Percentiles rank a stretch among this genome's conserved stretches.
phyloP scores from a whole-genome alignment of 78 protist genomes.

The Protostelium mycophagum region DNA sequence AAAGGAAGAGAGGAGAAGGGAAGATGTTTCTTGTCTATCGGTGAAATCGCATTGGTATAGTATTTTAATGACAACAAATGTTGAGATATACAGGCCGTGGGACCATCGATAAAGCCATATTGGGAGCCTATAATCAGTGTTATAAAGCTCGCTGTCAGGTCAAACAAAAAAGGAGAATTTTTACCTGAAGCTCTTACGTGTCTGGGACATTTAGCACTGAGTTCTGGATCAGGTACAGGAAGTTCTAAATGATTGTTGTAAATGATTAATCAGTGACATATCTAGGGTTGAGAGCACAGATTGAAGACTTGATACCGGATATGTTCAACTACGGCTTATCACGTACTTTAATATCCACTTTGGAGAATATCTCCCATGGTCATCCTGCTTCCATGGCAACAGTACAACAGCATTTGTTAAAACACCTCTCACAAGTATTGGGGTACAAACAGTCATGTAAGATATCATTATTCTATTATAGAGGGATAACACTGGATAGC shows the following conservation, averaged over 20 bases:
- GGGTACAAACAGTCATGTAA: not conserved
- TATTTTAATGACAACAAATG: not conserved
- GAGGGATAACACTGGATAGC: no score
- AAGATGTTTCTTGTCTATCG: not conserved
- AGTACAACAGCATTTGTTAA: not conserved
- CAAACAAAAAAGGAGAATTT: not conserved
- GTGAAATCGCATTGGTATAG: constrained; percentile 7
- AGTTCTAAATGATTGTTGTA: not conserved
- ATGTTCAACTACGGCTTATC: constrained; percentile 13
- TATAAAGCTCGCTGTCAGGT: not conserved
- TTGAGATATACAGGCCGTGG: not conserved
- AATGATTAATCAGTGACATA: no score
- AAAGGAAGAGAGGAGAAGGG: not conserved
- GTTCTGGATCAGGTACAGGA: not conserved
- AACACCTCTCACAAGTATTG: not conserved
- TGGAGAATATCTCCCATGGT: not conserved
- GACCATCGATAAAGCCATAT: not conserved
- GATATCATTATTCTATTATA: no score
- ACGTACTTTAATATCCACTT: not conserved
- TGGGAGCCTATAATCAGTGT: not conserved
- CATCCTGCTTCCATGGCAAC: constrained; percentile 8
- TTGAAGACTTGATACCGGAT: not conserved
- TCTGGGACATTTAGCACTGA: not conserved
- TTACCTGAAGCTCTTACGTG: constrained; percentile 13
- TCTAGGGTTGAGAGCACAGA: not conserved